Base-by-base conservation (phyloP, 1,284 basidiomycete genomes). In the Flammula alnicola region DNA sequence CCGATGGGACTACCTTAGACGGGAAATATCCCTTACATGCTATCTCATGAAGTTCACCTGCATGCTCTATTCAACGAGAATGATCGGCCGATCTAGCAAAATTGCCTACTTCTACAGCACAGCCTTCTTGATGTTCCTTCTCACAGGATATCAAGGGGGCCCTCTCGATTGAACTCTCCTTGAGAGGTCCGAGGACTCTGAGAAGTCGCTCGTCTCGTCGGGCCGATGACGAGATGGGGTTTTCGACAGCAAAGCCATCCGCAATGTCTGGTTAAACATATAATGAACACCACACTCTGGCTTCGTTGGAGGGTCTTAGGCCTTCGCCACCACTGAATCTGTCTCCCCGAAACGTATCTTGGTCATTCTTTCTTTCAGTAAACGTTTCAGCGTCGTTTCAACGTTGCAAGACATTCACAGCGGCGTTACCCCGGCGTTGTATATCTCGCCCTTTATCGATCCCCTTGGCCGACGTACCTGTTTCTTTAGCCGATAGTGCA, bases 151-250 rank as follows among this genome's bases (percentile, higher is more conserved):
- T 14, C 42, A 33, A 33, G 14, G 38, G 22, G 8, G 35, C 22
- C 36, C 35, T 3, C 26, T 35, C 12, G 35, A 30, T 29, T 14
- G 31, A 38, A 39, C 19, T 23, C 36, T 23, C 27, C 35, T 36
- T 38, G 44, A 39, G 36, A 47, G 29, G 17, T 47, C 44, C 44
- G 44, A 47, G 42, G 42, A 31, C 23, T 17, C 17, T n/a, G 11
- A 25, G 12, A 27, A 36, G 36, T 8, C 26, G 14, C 19, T 38
- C 14, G 44, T 39, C 35, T 23, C 26, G 20, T 39, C 44, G 36
- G 44, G 14, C 36, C 37, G 44, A 35, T 33, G 17, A 32, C 35
- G 35, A 29, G 12, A 12, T 30, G n/a, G n/a, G n/a, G n/a, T 20
- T 20, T 39, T 27, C 37, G 19, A 14, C 17, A 17, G 9, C 12